A percentile compares a stretch with the other conserved stretches of the same genome.
phyloP scores from a whole-genome alignment of 108 stramenopile species.

The Fistulifera pelliculosa region DNA sequence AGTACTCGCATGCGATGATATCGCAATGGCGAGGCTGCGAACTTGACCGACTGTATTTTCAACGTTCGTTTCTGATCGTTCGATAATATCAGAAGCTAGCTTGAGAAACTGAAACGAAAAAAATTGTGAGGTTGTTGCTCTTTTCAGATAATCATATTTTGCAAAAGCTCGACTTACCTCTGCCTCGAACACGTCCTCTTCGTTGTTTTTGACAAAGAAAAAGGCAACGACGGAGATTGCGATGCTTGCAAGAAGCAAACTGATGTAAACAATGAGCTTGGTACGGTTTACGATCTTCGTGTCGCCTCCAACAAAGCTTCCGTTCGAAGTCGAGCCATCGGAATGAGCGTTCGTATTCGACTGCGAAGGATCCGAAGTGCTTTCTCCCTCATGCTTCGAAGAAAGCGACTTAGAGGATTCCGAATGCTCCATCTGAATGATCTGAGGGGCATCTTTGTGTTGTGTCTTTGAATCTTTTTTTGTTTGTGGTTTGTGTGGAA shows the following conservation, averaged over 20 bases:
- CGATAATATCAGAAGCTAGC: constrained; percentile 9
- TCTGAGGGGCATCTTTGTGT: too few relatives aligned
- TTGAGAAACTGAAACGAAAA: constrained; percentile 12
- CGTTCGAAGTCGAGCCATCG: too few relatives aligned
- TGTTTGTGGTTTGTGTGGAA: too few relatives aligned
- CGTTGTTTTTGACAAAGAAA: background rate
- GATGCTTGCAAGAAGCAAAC: background rate
- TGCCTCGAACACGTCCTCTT: background rate
- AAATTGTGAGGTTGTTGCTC: background rate
- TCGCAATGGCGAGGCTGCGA: constrained; percentile 24
- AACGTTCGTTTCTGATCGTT: constrained; percentile 6
- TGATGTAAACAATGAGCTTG: background rate
- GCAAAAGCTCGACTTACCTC: background rate
- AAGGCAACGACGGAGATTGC: background rate
- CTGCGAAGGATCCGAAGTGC: too few relatives aligned
- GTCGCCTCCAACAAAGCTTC: background rate
- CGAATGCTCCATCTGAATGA: too few relatives aligned
- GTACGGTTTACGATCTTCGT: background rate
- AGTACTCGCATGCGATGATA: constrained; percentile 26
- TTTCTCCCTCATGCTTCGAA: too few relatives aligned
- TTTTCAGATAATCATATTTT: background rate
- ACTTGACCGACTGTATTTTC: constrained; percentile 11
- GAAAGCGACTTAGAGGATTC: too few relatives aligned
- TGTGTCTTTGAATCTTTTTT: too few relatives aligned
- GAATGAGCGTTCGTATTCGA: too few relatives aligned